Evolutionary conservation across 2,329 filamentous ascomycete species (phyloP).

Genomic region (Microsporum audouinii): DNA sequence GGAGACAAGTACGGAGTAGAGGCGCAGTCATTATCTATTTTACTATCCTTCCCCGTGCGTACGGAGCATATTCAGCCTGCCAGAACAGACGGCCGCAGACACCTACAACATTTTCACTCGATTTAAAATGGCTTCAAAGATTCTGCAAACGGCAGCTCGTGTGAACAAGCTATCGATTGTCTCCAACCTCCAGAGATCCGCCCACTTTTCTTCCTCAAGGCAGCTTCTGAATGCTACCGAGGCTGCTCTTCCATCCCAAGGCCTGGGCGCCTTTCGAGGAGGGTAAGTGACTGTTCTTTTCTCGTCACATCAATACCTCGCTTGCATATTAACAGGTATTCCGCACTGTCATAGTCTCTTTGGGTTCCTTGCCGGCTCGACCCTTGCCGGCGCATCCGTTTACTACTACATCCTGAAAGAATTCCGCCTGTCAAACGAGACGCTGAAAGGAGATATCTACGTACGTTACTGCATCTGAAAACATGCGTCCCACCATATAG

Average conservation of each 20-base stretch:
- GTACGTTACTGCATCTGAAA: conserved; percentile 46
- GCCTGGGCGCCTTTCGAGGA: conserved; percentile 59
- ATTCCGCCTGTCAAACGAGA: conserved; percentile 85
- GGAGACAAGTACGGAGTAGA: neutral
- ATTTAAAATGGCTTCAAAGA: neutral
- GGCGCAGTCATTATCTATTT: neutral
- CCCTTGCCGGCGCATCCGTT: conserved; percentile 64
- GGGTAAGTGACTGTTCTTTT: conserved; percentile 43
- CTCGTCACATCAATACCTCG: neutral
- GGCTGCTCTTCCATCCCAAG: conserved; percentile 43
- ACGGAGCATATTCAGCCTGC: neutral
- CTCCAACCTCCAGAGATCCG: conserved; percentile 5
- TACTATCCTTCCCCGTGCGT: neutral
- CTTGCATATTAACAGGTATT: conserved; percentile 4
- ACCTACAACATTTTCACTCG: neutral
- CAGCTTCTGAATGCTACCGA: conserved; percentile 27
- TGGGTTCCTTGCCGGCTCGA: conserved; percentile 79
- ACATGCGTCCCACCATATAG: neutral
- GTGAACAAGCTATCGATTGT: neutral
- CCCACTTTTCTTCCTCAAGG: conserved; percentile 27
- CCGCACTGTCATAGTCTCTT: conserved; percentile 52
- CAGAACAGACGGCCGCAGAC: neutral
- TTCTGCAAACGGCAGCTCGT: neutral
- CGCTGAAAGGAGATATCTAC: conserved; percentile 90
- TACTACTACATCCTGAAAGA: conserved; percentile 92